Base-by-base conservation (phyloP, 306 rosid species). In the Gillenia trifoliata region DNA sequence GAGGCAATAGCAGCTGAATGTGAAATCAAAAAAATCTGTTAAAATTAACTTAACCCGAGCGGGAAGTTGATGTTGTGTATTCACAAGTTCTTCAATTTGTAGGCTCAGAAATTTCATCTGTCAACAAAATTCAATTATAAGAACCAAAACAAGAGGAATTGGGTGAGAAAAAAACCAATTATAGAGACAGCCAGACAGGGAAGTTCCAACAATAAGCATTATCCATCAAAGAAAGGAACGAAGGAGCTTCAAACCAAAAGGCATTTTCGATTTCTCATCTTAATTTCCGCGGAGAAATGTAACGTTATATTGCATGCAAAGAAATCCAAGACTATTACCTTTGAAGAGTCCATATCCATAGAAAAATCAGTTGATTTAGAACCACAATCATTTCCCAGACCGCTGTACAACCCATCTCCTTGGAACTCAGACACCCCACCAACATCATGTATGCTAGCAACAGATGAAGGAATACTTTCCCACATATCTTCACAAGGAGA, bases 291-390 rank as follows among this genome's bases (percentile, higher is more conserved):
- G 72, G 29, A 34, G 15, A 71, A 38, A n/a, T 43, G 31, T n/a
- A 38, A 25, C 34, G 65, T 34, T 68, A 10, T 49, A 54, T 40
- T 55, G 34, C 22, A 65, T 23, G 41, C 15, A 63, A 52, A n/a
- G 8, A 26, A 34, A 23, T 40, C 62, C 54, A 38, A 23, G 67
- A 54, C 43, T 34, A 16, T 69, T 79, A 91, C 97, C 96, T 88
- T 82, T 50, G 50, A 72, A 52, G 66, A 60, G 28, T 83, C 88
- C 64, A 75, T 78, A 76, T 81, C 86, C 66, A 45, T 52, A 72
- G 81, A 83, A 73, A 87, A 79, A 81, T 34, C 90, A 69, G 75
- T 1, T 20, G 77, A 49, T 29, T 86, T 81, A 40, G 87, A 86
- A 38, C 70, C 78, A 72, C 54, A 79, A 55, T 73, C 68, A 64